phyloP scores from a whole-genome alignment of 73 alveolate genomes.

The Paramecium sexaurelia region DNA sequence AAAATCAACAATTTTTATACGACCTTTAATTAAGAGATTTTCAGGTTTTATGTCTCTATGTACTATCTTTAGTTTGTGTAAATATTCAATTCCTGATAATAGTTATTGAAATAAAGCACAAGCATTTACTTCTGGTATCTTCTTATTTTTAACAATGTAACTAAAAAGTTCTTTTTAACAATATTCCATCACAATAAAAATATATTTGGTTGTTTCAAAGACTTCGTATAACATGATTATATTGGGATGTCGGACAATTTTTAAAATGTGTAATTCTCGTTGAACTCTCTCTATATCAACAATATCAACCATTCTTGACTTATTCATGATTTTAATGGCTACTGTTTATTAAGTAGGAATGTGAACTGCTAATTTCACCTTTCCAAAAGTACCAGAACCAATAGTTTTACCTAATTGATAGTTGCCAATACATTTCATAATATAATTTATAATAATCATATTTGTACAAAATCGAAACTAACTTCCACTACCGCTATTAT shows the following conservation, averaged over 20 bases:
- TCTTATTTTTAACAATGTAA: constrained; percentile 78
- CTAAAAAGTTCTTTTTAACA: constrained; percentile 85
- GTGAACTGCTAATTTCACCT: constrained; percentile 72
- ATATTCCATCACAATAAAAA: constrained; percentile 86
- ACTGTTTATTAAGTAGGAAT: constrained; percentile 74
- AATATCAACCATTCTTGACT: constrained; percentile 76
- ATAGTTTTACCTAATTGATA: constrained; percentile 71
- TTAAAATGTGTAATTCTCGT: constrained; percentile 80
- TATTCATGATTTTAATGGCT: constrained; percentile 83
- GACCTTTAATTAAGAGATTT: constrained; percentile 80
- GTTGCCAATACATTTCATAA: constrained; percentile 61
- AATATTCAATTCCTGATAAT: constrained; percentile 91
- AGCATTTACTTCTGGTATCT: constrained; percentile 82
- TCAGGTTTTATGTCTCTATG: constrained; percentile 97
- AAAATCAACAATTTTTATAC: constrained; percentile 88
- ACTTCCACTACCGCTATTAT: not conserved
- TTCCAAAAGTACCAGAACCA: constrained; percentile 88
- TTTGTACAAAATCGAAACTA: not conserved
- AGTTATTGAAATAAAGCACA: constrained; percentile 88
- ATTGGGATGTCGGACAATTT: constrained; percentile 81
- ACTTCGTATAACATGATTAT: constrained; percentile 82
- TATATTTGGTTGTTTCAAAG: constrained; percentile 72
- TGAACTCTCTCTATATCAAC: constrained; percentile 81
- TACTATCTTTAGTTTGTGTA: constrained; percentile 79
- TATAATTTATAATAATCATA: not conserved